Base-by-base conservation (phyloP, 78 protist genomes). In the Tieghemostelium lacteum region DNA sequence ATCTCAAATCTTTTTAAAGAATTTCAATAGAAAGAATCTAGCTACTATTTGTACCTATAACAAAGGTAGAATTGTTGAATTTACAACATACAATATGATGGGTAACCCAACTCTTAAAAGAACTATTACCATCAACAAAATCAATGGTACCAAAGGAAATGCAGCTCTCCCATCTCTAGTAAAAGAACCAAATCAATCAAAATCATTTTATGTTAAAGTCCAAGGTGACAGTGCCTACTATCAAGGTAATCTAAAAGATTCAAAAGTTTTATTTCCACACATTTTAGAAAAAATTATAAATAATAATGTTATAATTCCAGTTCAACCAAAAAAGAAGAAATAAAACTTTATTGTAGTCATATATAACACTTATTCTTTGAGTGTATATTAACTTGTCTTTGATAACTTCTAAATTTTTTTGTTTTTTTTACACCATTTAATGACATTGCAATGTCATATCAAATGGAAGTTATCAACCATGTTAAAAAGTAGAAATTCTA, bases 1-100 rank as follows among this genome's bases (percentile, higher is more conserved):
- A 67, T 34, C 57, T 40, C 39, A 26, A 26, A 22, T 40, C 12
- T 40, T 67, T 24, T 12, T 40, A n/a, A 37, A 36, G 12, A 20
- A 67, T 40, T 24, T 28, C 19, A 1, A 50, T 40, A 19, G 2
- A 14, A 67, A 40, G 26, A 3, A 16, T 2, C 16, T 67, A 14
- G 57, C 52, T 34, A 40, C 74, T 1, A 67, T 67, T 40, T 50
- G 40, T 28, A 67, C 74, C 7, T 40, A 26, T 10, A 67, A 67
- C 17, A 67, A 67, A n/a, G 74, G 74, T 24, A 40, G 74, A 34
- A 57, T 67, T 14, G 24, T 67, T 42, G 58, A 67, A 42, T n/a
- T 67, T 20, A 67, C 74, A 24, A 40, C 74, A n/a, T 67, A 67
- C 29, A n/a, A 34, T 16, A 0, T 16, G 16, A 40, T 29, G 36